Percentiles rank a stretch among this genome's conserved stretches.
phyloP scores from a whole-genome alignment of 768 basidiomycete species.

The Psilocybe tampanensis region DNA sequence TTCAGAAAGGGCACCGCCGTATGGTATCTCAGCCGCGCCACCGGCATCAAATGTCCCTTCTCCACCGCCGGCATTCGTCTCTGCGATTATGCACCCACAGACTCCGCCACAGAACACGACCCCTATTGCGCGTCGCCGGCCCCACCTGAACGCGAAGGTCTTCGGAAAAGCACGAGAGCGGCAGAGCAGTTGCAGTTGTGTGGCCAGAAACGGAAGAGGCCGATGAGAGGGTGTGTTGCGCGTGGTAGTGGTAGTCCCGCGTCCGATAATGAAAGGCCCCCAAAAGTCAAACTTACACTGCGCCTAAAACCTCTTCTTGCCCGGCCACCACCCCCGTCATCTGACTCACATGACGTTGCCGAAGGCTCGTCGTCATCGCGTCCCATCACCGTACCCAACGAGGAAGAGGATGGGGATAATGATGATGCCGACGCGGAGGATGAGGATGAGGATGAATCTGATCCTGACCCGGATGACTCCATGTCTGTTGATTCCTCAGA shows the following conservation, averaged over 20 bases:
- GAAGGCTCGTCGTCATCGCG: conserved; percentile 29
- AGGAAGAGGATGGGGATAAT: conserved; percentile 36
- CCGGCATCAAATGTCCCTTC: conserved; percentile 79
- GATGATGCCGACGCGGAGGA: conserved; percentile 34
- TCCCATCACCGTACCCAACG: conserved; percentile 44
- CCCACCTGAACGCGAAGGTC: not conserved
- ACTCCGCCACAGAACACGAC: not conserved
- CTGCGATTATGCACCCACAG: conserved; percentile 54
- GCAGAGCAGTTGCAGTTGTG: no score
- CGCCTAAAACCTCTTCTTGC: conserved; percentile 55
- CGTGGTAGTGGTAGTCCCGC: conserved; percentile 26
- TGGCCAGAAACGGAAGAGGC: conserved; percentile 47
- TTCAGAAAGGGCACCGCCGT: conserved; percentile 80
- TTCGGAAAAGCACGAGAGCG: not conserved
- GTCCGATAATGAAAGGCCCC: conserved; percentile 47
- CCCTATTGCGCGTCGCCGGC: conserved; percentile 28
- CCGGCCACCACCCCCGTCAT: not conserved
- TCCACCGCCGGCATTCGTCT: conserved; percentile 71
- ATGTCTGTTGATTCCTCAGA: conserved; percentile 50
- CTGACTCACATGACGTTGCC: not conserved
- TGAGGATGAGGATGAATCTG: conserved; percentile 26
- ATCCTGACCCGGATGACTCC: conserved; percentile 30
- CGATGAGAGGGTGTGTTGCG: conserved; percentile 38
- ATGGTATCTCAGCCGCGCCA: conserved; percentile 78
- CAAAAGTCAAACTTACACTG: conserved; percentile 73